Evolutionary conservation across 2,329 filamentous ascomycete species (phyloP).

Genomic region (Colletotrichum limetticola): DNA sequence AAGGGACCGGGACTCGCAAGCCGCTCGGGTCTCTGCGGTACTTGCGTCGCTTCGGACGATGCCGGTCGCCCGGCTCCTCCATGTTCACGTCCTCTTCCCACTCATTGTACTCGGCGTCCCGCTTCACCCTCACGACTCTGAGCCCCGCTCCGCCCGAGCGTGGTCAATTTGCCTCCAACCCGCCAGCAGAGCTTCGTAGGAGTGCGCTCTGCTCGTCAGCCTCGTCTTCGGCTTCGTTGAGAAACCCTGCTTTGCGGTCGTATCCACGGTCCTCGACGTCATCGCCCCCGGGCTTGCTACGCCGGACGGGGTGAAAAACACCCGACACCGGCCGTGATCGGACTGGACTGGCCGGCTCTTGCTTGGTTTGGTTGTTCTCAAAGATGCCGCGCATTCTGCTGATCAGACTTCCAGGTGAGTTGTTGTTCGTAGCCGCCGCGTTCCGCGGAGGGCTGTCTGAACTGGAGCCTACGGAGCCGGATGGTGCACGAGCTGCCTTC

Average conservation of each 20-base stretch:
- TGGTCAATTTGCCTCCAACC: slow-evolving; percentile 47
- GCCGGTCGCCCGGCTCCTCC: not conserved
- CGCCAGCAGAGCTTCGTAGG: slow-evolving; percentile 37
- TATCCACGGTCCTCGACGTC: slow-evolving; percentile 32
- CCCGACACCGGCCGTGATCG: slow-evolving; percentile 40
- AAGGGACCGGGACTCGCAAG: slow-evolving; percentile 19
- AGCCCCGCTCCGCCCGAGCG: slow-evolving; percentile 45
- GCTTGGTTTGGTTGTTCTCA: slow-evolving; percentile 39
- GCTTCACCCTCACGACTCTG: slow-evolving; percentile 27
- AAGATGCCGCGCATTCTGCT: slow-evolving; percentile 54
- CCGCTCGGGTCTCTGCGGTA: slow-evolving; percentile 22
- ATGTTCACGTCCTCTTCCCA: not conserved
- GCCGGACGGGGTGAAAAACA: slow-evolving; percentile 36
- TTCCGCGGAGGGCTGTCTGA: slow-evolving; percentile 13
- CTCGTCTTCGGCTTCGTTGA: slow-evolving; percentile 36
- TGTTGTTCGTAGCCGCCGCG: slow-evolving; percentile 18
- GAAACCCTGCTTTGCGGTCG: slow-evolving; percentile 29
- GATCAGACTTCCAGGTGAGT: slow-evolving; percentile 46
- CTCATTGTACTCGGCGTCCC: slow-evolving; percentile 29
- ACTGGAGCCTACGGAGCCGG: slow-evolving; percentile 11
- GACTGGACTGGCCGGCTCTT: slow-evolving; percentile 34
- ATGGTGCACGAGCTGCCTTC: slow-evolving; percentile 18
- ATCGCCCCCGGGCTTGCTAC: slow-evolving; percentile 33
- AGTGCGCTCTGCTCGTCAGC: slow-evolving; percentile 45
- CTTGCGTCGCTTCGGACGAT: not conserved